Conservation (phyloP, 2,329 filamentous ascomycete genomes). For the Fusarium incarnatum region DNA sequence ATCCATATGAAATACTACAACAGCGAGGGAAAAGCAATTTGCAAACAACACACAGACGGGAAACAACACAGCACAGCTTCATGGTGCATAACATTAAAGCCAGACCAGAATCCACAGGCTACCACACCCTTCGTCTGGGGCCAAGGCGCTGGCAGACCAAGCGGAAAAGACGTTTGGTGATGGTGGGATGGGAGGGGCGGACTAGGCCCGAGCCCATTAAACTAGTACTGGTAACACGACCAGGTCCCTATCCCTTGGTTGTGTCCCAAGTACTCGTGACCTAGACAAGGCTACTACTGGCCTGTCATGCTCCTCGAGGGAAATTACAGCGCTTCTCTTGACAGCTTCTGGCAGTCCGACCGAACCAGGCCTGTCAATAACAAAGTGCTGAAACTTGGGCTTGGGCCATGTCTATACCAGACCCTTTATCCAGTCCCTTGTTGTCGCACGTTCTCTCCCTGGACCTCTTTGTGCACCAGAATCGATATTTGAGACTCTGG, state of each 20-base stretch:
- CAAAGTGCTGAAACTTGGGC: conserved; percentile 30
- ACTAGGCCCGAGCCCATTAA: conserved; percentile 30
- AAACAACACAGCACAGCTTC: conserved; percentile 24
- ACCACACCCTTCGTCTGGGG: conserved; percentile 19
- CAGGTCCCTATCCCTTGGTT: not conserved
- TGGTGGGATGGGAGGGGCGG: conserved; percentile 31
- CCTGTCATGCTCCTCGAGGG: conserved; percentile 28
- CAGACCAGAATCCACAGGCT: conserved; percentile 7
- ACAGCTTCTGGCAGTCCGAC: conserved; percentile 37
- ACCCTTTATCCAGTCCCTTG: conserved; percentile 23
- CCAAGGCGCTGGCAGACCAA: conserved; percentile 17
- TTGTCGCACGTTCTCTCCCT: conserved; percentile 13
- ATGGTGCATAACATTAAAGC: conserved; percentile 4
- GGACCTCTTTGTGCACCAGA: conserved; percentile 20
- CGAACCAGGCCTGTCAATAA: conserved; percentile 33
- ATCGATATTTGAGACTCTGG: conserved; percentile 25
- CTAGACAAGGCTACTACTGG: conserved; percentile 20
- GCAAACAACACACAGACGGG: conserved; percentile 31
- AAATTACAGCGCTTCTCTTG: conserved; percentile 40
- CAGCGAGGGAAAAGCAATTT: conserved; percentile 19
- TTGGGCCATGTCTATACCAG: conserved; percentile 18
- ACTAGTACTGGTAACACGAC: conserved; percentile 36
- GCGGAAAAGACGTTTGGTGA: conserved; percentile 26
- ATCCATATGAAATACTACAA: conserved; percentile 43
- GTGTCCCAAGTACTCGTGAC: conserved; percentile 41